Conservation (phyloP, 257 asterid genomes). For the Anisodus acutangulus region DNA sequence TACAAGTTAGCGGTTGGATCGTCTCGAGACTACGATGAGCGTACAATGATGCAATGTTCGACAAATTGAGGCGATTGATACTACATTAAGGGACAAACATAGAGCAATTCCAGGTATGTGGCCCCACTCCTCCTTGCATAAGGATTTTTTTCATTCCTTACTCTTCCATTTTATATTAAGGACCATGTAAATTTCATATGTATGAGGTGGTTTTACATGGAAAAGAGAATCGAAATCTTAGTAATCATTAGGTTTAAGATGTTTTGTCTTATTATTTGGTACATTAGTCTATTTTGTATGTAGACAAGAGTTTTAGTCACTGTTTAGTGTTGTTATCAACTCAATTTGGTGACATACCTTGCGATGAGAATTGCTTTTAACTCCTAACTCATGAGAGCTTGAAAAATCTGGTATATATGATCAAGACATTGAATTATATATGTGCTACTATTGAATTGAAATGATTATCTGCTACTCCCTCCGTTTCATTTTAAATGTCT, state of each 20-base stretch:
- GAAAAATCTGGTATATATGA: no score
- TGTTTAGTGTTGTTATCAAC: not conserved
- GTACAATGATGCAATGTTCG: not conserved
- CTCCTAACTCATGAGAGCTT: no score
- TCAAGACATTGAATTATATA: no score
- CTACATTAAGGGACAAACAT: not conserved
- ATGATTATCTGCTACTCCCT: no score
- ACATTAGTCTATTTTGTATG: not conserved
- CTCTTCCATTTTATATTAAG: not conserved
- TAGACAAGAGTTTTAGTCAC: not conserved
- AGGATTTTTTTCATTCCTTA: not conserved
- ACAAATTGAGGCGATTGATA: not conserved
- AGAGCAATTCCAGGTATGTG: not conserved
- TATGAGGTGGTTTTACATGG: not conserved
- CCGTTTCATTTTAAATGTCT: no score
- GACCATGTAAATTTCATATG: not conserved
- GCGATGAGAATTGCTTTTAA: no score
- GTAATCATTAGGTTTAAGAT: not conserved
- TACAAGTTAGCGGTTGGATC: constrained; percentile 16
- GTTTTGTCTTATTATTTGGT: not conserved
- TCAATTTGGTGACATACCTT: not conserved
- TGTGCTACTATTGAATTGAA: no score
- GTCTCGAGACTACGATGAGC: not conserved
- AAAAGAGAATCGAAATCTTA: not conserved
- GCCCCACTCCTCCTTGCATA: not conserved